Conservation (phyloP, 495 filamentous ascomycete species). For the Neurospora tetrasperma region DNA sequence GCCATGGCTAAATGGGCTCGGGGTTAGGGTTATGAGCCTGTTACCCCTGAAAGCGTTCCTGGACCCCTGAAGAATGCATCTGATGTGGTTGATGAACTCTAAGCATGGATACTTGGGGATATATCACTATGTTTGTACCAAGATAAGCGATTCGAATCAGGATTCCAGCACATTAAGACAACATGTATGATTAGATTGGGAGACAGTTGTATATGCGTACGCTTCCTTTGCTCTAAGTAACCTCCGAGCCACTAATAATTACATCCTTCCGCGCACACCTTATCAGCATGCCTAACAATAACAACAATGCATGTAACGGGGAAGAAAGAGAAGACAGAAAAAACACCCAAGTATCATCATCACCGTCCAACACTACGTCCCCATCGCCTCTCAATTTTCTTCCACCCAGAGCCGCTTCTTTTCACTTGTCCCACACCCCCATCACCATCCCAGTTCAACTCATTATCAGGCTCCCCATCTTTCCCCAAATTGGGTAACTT, state of each 20-base stretch:
- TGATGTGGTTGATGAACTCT: neutral
- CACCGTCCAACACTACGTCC: neutral
- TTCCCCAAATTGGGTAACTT: neutral
- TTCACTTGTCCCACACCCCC: neutral
- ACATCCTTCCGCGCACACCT: neutral
- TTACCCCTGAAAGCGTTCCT: neutral
- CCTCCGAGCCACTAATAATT: neutral
- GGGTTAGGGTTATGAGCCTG: neutral
- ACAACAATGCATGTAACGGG: neutral
- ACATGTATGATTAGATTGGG: neutral
- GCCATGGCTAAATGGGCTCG: neutral
- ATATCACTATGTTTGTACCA: too few relatives aligned
- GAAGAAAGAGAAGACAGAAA: neutral
- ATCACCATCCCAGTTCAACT: neutral
- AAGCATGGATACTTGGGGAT: neutral
- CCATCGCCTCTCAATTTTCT: neutral
- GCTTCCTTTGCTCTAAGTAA: neutral
- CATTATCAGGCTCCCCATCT: neutral
- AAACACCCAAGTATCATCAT: neutral
- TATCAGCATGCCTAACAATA: neutral
- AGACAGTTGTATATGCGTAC: neutral
- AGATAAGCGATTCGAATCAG: neutral
- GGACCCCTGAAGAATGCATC: neutral
- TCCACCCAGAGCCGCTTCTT: neutral
- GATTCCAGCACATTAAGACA: neutral